Evolutionary conservation across 768 basidiomycete genomes (phyloP).

Genomic region (Myochromella boudieri): DNA sequence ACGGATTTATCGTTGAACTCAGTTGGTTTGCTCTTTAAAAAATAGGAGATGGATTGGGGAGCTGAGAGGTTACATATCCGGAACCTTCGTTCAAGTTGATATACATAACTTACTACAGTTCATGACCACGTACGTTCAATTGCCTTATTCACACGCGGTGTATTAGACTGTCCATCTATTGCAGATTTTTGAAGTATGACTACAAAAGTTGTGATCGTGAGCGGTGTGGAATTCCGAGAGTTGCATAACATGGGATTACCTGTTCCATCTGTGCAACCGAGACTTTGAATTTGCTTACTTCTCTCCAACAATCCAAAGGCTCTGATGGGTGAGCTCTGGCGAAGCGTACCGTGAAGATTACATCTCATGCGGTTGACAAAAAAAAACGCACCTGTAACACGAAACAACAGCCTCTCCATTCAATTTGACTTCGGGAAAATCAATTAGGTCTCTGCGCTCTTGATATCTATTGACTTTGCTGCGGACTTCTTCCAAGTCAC

Average conservation of each 20-base stretch:
- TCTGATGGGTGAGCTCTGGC: constrained; percentile 46
- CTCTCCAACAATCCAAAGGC: constrained; percentile 72
- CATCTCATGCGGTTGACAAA: constrained; percentile 2
- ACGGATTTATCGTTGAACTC: constrained; percentile 13
- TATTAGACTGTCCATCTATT: constrained; percentile 24
- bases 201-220: too few relatives aligned
- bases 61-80: constrained; percentile 5
- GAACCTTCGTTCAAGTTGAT: constrained; percentile 5
- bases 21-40: constrained; percentile 22
- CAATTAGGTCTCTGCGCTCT: constrained; percentile 48
- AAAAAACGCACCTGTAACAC: constrained; percentile 68
- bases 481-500: constrained; percentile 75
- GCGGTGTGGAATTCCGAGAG: too few relatives aligned
- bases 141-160: constrained; percentile 9
- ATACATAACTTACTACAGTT: constrained; percentile 5
- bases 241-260: constrained; percentile 44
- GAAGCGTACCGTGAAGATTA: constrained; percentile 19
- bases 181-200: constrained; percentile 65
- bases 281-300: constrained; percentile 68
- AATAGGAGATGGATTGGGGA: constrained; percentile 3
- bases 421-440: constrained; percentile 57
- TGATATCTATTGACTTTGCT: constrained; percentile 74
- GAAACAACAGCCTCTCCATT: constrained; percentile 58
- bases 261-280: constrained; percentile 70
- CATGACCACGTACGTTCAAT: constrained; percentile 6